These are phyloP conservation scores for Aspergillus sclerotioniger DNA, from an alignment of 495 filamentous ascomycete genomes.

Conservation along the genomic window DNA sequence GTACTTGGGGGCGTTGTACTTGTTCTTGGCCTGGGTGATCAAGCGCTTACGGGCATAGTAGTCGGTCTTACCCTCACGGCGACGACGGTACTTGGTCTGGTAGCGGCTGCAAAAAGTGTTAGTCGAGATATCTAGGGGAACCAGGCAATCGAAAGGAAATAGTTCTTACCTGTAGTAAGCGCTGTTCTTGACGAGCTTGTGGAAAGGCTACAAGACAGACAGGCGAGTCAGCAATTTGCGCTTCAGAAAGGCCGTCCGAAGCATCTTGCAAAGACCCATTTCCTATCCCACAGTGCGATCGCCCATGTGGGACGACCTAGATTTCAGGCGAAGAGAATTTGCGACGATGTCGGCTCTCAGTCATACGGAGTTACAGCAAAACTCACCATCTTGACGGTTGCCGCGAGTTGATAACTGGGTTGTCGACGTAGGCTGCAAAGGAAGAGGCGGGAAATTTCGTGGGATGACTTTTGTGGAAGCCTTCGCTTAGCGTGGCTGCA, in stretches of 20 bases:
- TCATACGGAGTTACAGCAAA: constrained; percentile 20
- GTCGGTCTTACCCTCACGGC: constrained; percentile 96
- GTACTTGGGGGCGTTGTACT: constrained; percentile 99
- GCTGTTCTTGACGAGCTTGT: constrained; percentile 93
- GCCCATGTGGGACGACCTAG: constrained; percentile 14
- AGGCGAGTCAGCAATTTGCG: constrained; percentile 97
- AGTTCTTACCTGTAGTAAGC: constrained; percentile 89
- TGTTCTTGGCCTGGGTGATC: constrained; percentile 99
- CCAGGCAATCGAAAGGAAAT: constrained; percentile 6
- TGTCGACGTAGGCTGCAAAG: constrained; percentile 34
- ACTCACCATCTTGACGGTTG: constrained; percentile 54
- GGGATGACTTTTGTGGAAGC: constrained; percentile 43
- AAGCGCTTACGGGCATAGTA: constrained; percentile 99
- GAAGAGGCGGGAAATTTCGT: constrained; percentile 31
- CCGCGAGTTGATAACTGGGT: constrained; percentile 33
- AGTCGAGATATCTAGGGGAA: too few relatives aligned
- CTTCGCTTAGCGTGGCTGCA: constrained; percentile 50
- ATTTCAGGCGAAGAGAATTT: constrained; percentile 11
- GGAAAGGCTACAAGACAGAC: constrained; percentile 71
- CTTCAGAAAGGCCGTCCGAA: constrained; percentile 89
- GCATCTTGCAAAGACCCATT: constrained; percentile 92
- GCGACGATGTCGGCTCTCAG: constrained; percentile 20
- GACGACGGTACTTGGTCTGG: constrained; percentile 99
- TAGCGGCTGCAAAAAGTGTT: constrained; percentile 66
- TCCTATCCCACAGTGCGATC: constrained; percentile 16